Evolutionary conservation across 257 asterid species (phyloP), one percentile per base, ranked within the genome.

Genomic region (Eucommia ulmoides): DNA sequence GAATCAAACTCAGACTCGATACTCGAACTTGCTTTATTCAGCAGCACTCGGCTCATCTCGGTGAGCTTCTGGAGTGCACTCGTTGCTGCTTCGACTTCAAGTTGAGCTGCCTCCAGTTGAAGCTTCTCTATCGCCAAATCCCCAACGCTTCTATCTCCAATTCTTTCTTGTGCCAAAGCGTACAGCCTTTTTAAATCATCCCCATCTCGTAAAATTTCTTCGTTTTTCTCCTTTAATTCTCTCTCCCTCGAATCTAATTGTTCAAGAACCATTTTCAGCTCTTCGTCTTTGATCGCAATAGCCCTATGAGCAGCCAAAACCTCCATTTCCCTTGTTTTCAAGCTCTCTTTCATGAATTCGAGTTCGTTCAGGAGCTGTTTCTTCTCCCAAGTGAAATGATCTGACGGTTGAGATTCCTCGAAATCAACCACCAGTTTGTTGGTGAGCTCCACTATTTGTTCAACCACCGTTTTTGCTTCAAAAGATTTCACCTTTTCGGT

Each of bases 51-150:
- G 41, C 93, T 88, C 80, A 88, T 67, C 49, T 78, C 93, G 1
- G 83, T 63, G 49, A 88, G 76, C 49, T 73, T 77, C 24, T 65
- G 73, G 21, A 88, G 77, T 0, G 93, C 93, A 54, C 64, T 56
- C 1, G 76, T 79, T 16, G 92, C 95, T 48, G 93, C 95, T 71
- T 84, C 89, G 20, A 75, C 81, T 65, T 88, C 85, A 59, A 84
- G 60, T 58, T 77, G 80, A 49, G 95, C 88, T 46, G 69, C 78
- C 67, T 80, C 87, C 16, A 82, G 8, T 50, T 80, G 81, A 41
- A 84, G 92, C 50, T 78, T 74, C 74, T 82, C 95, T 15, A 71
- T 74, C 38, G 83, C 86, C 20, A 74, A 73, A 26, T 78, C 88
- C 22, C 83, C 94, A 20, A 64, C 59, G 22, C 76, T 74, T 69